Evolutionary conservation across 2,329 filamentous ascomycete genomes (phyloP), one percentile per base, ranked within the genome.

Genomic region (Colletotrichum neosansevieriae): DNA sequence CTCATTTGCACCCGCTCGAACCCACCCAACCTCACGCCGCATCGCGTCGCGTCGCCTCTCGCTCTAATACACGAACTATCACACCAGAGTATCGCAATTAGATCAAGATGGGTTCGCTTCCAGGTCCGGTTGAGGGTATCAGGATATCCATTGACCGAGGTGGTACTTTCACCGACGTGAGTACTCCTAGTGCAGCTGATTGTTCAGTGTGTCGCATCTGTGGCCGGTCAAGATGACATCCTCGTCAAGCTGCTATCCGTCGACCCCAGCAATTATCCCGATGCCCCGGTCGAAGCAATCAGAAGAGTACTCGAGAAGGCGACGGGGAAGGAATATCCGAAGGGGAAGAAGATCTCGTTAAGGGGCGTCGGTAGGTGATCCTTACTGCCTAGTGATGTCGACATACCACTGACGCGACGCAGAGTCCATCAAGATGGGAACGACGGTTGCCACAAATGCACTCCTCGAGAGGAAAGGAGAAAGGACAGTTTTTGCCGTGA

Each of bases 391-490:
- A 12, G 6, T 3, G 1, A 13, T 3, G 45, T 6, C 11, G 7
- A n/a, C 21, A 19, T n/a, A 24, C 17, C 19, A 17, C 15, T 61
- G 12, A 58, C 1, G 4, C 3, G 11, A 10, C 0, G 7, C 38
- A 70, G 89, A 92, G 75, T 91, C 88, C 62, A 93, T 93, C 74
- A 88, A 91, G 17, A 93, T 93, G 90, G 91, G 92, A 11, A 94
- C 92, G 0, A 94, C 91, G 1, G 91, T 94, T 2, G 91, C 91
- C 1, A 94, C 91, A 0, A 94, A 94, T 76, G 91, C 91, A 1
- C 79, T 94, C n/a, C 80, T 94, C 1, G 91, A 94, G 75, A 81
- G 91, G 50, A 93, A 93, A 76, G 91, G 91, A 24, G 90, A 93
- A 72, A 85, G 85, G 38, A 90, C 91, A 71, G 91, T 90, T 0